Evolutionary conservation across 2,329 filamentous ascomycete species (phyloP), one percentile per base, ranked within the genome.

Genomic region (Madurella mycetomatis): DNA sequence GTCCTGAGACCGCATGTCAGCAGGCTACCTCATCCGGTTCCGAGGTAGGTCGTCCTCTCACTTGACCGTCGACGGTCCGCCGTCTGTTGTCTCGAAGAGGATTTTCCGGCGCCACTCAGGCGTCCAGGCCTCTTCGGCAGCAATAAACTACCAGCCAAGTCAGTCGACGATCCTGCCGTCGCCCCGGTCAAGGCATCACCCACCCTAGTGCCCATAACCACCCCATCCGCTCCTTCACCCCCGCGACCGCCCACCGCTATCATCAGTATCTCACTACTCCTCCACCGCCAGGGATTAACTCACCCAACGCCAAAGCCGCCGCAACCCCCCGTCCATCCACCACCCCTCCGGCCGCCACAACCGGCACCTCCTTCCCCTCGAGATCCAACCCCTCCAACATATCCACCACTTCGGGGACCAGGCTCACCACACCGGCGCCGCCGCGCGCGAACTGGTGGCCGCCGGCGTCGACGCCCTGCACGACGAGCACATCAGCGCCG

Each of bases 401-500:
- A 54, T 76, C 75, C 46, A 67, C 69, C 9, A 84, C 74, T 68
- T 86, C 83, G 0, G 82, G 82, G 39, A 87, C 66, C 3, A 87
- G 67, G 2, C 75, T 72, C 3, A 85, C 66, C 2, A 86, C 68
- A 5, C 82, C 76, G 2, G 78, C 76, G 3, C 79, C 81, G 18
- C 70, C 68, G 4, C 11, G 4, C 0, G 73, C 72, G 43, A 81
- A 78, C 57, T 84, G 83, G 63, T 87, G 84, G 0, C 84, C 84
- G 8, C 83, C 84, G 1, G 83, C 84, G 67, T 87, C 84, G 5
- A 75, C 73, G 2, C 84, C 84, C 66, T 87, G 84, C 5, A 81
- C 74, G 7, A 87, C 80, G 1, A 87, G 62, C 30, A 80, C 81
- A 61, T 87, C 82, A 0, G 80, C 69, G 0, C 76, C 78, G 18